Conservation (phyloP, 495 filamentous ascomycete genomes). For the Aspergillus nidulans region DNA sequence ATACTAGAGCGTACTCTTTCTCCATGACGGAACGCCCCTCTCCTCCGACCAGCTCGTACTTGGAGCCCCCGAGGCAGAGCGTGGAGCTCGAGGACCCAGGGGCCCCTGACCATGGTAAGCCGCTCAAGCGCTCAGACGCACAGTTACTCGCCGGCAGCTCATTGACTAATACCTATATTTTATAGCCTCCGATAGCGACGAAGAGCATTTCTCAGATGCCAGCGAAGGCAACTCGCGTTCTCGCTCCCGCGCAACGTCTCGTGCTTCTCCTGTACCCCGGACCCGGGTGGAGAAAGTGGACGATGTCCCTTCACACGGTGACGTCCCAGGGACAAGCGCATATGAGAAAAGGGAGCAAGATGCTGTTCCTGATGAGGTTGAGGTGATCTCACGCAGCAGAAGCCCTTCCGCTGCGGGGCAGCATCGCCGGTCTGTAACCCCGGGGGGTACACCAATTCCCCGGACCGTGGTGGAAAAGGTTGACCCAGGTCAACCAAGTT, state of each 20-base stretch:
- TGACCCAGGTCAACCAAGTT: slow-evolving; percentile 57
- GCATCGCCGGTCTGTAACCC: slow-evolving; percentile 40
- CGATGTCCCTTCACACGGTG: slow-evolving; percentile 51
- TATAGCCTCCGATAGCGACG: slow-evolving; percentile 60
- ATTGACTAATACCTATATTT: neutral
- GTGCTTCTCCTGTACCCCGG: slow-evolving; percentile 53
- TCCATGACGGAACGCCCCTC: slow-evolving; percentile 40
- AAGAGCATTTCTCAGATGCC: slow-evolving; percentile 91
- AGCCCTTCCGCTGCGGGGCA: slow-evolving; percentile 38
- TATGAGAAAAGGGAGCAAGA: slow-evolving; percentile 55
- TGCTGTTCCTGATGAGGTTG: slow-evolving; percentile 63
- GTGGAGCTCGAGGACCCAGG: slow-evolving; percentile 69
- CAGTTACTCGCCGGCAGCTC: neutral
- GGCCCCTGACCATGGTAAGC: slow-evolving; percentile 75
- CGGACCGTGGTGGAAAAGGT: slow-evolving; percentile 79
- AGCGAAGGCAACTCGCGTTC: slow-evolving; percentile 56
- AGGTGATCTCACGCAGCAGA: slow-evolving; percentile 51
- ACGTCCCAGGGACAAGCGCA: slow-evolving; percentile 58
- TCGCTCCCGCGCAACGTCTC: slow-evolving; percentile 31
- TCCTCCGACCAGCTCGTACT: slow-evolving; percentile 36
- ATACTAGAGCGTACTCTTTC: slow-evolving; percentile 16
- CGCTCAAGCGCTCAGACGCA: neutral
- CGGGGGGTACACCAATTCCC: slow-evolving; percentile 64
- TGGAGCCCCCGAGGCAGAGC: slow-evolving; percentile 64
- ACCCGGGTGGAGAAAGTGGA: slow-evolving; percentile 63